These are phyloP conservation scores for Penicillium coprophilum DNA, from an alignment of 495 filamentous ascomycete species.

Conservation along the genomic window DNA sequence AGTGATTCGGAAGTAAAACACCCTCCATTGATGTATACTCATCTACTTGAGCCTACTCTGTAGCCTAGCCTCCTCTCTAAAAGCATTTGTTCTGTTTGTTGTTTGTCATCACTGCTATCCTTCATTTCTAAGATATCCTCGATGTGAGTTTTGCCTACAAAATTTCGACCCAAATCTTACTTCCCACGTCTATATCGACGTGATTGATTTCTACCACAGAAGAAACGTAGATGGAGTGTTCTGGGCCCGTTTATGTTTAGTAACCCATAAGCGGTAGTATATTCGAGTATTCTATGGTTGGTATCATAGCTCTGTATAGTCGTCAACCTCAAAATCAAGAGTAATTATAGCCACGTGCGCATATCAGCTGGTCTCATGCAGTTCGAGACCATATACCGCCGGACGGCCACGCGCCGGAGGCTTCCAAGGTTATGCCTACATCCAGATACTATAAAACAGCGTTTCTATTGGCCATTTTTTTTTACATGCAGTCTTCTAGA, in stretches of 20 bases:
- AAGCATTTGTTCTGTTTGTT: no score
- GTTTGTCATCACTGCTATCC: not conserved
- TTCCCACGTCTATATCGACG: not conserved
- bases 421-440: no score
- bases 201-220: not conserved
- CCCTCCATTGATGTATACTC: not conserved
- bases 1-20: not conserved
- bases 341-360: not conserved
- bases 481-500: no score
- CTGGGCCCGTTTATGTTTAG: not conserved
- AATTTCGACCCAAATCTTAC: not conserved
- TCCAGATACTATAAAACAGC: no score
- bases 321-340: not conserved
- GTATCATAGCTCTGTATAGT: not conserved
- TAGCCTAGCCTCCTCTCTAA: not conserved
- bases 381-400: not conserved
- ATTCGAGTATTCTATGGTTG: no score
- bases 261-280: not conserved
- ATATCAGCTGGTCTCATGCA: not conserved
- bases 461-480: no score
- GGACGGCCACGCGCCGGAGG: not conserved
- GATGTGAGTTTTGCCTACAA: not conserved
- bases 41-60: not conserved
- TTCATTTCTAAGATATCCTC: not conserved
- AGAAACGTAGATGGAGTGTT: not conserved